Evolutionary conservation across 2,329 filamentous ascomycete species (phyloP).

Genomic region (Trichoderma citrinoviride): DNA sequence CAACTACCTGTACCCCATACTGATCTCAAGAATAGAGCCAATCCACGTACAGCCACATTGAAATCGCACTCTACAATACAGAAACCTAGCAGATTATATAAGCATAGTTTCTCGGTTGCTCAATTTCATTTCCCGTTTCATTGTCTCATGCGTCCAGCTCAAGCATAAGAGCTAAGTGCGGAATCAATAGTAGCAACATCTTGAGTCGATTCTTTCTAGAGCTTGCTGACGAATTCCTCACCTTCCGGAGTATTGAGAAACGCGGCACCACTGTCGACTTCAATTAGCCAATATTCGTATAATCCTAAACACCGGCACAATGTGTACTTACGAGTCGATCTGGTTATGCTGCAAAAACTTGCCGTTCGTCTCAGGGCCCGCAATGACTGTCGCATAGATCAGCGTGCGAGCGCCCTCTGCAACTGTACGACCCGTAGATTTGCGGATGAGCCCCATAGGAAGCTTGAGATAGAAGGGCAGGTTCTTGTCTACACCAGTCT

Average conservation of each 20-base stretch:
- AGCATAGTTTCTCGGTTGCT: no score
- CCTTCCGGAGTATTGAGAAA: neutral
- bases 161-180: neutral
- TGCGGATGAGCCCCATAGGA: neutral
- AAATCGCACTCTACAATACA: no score
- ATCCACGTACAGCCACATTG: no score
- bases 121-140: no score
- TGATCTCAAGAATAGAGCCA: no score
- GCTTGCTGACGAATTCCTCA: neutral
- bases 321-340: neutral
- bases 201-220: neutral
- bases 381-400: neutral
- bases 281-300: neutral
- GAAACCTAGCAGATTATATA: no score
- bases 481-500: constrained; percentile 8
- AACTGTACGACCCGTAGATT: neutral
- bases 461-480: constrained; percentile 1
- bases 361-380: neutral
- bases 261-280: neutral
- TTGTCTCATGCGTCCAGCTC: neutral
- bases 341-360: constrained; percentile 7
- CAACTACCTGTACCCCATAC: no score
- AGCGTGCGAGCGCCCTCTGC: constrained; percentile 5
- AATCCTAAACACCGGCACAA: no score
- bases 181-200: neutral